These are phyloP conservation scores for Pezicula neosporulosa DNA, from an alignment of 2,329 filamentous ascomycete species.

Conservation along the genomic window DNA sequence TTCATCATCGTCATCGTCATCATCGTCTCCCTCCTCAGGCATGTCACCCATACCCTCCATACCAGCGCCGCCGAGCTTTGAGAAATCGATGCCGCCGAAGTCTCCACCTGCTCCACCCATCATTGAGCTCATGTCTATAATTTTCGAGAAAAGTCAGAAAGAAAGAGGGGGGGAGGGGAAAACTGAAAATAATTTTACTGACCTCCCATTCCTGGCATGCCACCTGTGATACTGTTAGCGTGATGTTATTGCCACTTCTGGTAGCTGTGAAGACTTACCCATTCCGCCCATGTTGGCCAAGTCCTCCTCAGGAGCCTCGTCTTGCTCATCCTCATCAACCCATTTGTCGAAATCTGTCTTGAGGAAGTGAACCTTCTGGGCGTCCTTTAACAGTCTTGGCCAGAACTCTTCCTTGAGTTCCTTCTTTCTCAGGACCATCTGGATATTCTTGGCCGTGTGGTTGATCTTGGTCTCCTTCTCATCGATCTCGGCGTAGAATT, in stretches of 20 bases:
- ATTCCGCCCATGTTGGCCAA: conserved; percentile 60
- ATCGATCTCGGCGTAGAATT: conserved; percentile 91
- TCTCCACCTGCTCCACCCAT: conserved; percentile 53
- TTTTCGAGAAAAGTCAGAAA: background rate
- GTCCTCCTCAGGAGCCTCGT: conserved; percentile 83
- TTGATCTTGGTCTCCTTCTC: conserved; percentile 77
- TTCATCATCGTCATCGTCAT: conserved; percentile 58
- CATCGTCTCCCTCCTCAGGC: conserved; percentile 30
- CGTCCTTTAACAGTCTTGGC: conserved; percentile 89
- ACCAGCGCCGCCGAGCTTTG: conserved; percentile 72
- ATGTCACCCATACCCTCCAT: conserved; percentile 33
- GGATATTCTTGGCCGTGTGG: conserved; percentile 84
- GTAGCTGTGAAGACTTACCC: conserved; percentile 39
- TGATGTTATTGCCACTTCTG: background rate
- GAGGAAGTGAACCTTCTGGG: conserved; percentile 87
- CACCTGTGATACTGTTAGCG: conserved; percentile 5
- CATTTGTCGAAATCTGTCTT: conserved; percentile 97
- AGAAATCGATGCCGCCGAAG: conserved; percentile 90
- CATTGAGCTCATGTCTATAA: conserved; percentile 29
- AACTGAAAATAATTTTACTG: conserved; percentile 4
- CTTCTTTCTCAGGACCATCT: conserved; percentile 95
- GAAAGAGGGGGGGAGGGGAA: background rate
- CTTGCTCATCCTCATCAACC: conserved; percentile 71
- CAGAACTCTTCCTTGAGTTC: conserved; percentile 92
- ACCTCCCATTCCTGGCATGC: conserved; percentile 39